Percentiles rank a stretch among this genome's conserved stretches.
These are phyloP conservation scores for Phialophora verrucosa DNA, from an alignment of 2,329 filamentous ascomycete species.

Conservation along the genomic window DNA sequence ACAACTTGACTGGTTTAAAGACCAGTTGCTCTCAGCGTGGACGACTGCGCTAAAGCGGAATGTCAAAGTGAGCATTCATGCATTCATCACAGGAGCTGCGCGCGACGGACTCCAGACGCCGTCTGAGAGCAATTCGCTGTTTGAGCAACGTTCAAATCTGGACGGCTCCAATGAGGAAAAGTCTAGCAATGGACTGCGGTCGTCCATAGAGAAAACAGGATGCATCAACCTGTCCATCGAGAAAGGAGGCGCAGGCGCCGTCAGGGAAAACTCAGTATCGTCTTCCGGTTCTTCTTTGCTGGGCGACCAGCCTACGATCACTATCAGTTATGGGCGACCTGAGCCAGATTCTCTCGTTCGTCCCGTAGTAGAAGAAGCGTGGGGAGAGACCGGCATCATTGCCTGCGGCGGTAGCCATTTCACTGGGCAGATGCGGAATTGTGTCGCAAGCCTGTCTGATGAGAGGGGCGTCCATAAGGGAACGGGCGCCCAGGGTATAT, in stretches of 20 bases:
- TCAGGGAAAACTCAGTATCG: constrained; percentile 9
- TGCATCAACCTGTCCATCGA: background rate
- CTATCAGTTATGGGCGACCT: constrained; percentile 50
- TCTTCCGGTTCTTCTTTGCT: constrained; percentile 14
- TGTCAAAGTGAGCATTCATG: constrained; percentile 42
- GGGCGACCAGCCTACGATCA: constrained; percentile 7
- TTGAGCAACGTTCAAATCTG: constrained; percentile 1
- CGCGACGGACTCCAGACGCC: background rate
- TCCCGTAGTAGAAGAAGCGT: constrained; percentile 61
- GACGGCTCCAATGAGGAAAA: background rate
- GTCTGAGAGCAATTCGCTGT: constrained; percentile 11
- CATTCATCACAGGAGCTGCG: constrained; percentile 19
- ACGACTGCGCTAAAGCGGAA: constrained; percentile 54
- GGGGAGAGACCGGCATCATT: constrained; percentile 67
- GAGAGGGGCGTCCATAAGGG: constrained; percentile 71
- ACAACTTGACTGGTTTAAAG: constrained; percentile 33
- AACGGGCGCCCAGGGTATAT: constrained; percentile 69
- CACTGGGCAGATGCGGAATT: constrained; percentile 59
- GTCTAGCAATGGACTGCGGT: background rate
- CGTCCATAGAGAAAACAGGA: background rate
- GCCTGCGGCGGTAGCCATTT: constrained; percentile 65
- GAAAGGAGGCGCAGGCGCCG: constrained; percentile 1
- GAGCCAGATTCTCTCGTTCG: constrained; percentile 59
- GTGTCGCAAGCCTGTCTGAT: constrained; percentile 64
- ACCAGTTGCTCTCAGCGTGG: constrained; percentile 25